Evolutionary conservation across 2,329 filamentous ascomycete species (phyloP), one percentile per base, ranked within the genome.

Genomic region (Neonectria magnoliae): DNA sequence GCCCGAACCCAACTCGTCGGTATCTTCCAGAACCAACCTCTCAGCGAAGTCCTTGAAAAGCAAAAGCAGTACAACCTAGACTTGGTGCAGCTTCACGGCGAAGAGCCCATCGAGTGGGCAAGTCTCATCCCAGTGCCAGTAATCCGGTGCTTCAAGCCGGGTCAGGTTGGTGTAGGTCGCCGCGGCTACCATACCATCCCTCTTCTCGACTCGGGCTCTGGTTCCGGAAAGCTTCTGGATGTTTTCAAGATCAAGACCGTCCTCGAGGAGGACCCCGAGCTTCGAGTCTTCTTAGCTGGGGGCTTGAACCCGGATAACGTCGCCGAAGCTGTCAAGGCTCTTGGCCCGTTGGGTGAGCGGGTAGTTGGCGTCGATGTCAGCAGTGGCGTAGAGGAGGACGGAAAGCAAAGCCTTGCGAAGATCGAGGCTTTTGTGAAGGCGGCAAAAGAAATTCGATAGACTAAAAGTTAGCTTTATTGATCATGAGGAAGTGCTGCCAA

Each of bases 21-120:
- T 61, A 95, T 99, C 2, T 99, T 99, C 82, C 91, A 93, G 73
- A 92, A 98, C 77, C 95, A 98, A 76, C 89, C 95, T 1, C 84
- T 99, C 10, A 87, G 88, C 38, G 93, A 97, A 71, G 85, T 99
- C 7, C 83, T 98, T 55, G 87, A 90, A 67, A 89, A 95, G 77
- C 92, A 97, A 72, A 88, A 88, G 68, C 83, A 89, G 13, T 89
- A 97, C 69, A 84, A 86, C 50, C 87, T 99, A 47, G 96, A 99
- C 76, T 82, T 97, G 57, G 93, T 99, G 7, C 96, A 99, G 76
- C 87, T 99, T 2, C 96, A 99, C 76, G 97, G 96, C 9, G 87
- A 91, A 51, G 97, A 99, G 77, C 95, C 96, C 2, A 75, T 98
- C 4, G 96, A 99, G 77, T 99, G 95, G 94, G 91, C 94, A 1